Evolutionary conservation across 176 grass and related monocot species (phyloP), one percentile per base, ranked within the genome.

Genomic region (Eragrostis curvula): DNA sequence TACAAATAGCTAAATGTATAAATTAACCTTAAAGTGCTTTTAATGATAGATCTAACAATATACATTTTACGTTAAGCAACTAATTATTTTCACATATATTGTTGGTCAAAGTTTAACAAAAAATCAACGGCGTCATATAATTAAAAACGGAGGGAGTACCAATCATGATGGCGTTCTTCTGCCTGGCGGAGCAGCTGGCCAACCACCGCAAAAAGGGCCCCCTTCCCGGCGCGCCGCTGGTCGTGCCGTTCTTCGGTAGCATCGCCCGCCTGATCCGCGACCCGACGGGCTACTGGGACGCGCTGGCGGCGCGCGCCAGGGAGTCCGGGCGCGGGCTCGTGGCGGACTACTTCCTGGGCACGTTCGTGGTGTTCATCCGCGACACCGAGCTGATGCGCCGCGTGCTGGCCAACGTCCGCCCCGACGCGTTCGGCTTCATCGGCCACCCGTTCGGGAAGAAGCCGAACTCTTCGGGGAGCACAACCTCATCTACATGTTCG

Each of bases 401-500:
- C 69, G 81, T 96, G 7, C 84, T 96, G 27, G 80, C 85, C 14
- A 96, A 96, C 78, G 93, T 96, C 58, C 89, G 93, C 21, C 85
- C 88, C 44, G 90, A 96, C 71, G 93, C 93, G 12, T 92, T 92
- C 88, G 85, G 90, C 28, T 56, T 92, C 66, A 88, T 88, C 77
- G 80, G 83, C 12, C 93, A 96, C 51, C 88, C 93, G 0, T 96
- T 96, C 42, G 90, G 85, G 39, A 96, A 92, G 83, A 90, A 85
- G 79, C n/a, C n/a, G n/a, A n/a, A n/a, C 82, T 96, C 65, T 92
- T 96, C 39, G 93, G 90, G 39, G 93, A 96, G 9, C 85, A 92
- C 88, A 96, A 92, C 81, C 79, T 92, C 79, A 84, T 92, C 52
- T 96, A 96, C 88, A 90, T 88, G 93, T 87, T 90, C 24, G 87